phyloP scores from a whole-genome alignment of 306 rosid species.

The Cucumis cinereus region DNA sequence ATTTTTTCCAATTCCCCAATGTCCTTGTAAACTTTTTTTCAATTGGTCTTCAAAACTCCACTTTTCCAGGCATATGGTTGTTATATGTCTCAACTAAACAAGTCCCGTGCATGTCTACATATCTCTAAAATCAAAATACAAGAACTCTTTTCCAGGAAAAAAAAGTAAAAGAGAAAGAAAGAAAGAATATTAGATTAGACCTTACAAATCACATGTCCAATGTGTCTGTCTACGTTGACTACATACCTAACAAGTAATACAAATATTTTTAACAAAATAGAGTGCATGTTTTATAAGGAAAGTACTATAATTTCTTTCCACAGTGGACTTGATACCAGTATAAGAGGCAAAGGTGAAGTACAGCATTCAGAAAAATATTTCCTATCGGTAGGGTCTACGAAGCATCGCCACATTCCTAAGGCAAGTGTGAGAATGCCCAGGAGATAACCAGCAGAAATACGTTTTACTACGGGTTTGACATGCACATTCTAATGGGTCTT shows the following conservation, averaged over 20 bases:
- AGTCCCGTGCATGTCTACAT: not conserved
- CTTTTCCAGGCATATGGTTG: not conserved
- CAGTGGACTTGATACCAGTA: not conserved
- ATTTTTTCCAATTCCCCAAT: not conserved
- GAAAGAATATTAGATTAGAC: not conserved
- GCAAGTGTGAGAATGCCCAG: not conserved
- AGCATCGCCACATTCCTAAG: not conserved
- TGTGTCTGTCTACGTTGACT: not conserved
- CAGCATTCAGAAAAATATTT: not conserved
- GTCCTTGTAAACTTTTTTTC: not conserved
- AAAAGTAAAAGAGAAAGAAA: not conserved
- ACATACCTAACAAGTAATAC: not conserved
- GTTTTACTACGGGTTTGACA: too few relatives aligned
- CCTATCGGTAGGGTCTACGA: not conserved
- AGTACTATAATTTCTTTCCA: not conserved
- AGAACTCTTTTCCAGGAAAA: not conserved
- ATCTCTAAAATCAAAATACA: not conserved
- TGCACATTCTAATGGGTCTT: not conserved
- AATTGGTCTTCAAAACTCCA: not conserved
- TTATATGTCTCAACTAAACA: not conserved
- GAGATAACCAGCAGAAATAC: not conserved
- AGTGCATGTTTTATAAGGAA: not conserved
- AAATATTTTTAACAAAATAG: not conserved
- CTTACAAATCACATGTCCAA: not conserved
- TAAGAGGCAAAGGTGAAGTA: not conserved